These are phyloP conservation scores for Tetraselmis chui DNA, from an alignment of 139 green algal genomes.

Conservation along the genomic window DNA sequence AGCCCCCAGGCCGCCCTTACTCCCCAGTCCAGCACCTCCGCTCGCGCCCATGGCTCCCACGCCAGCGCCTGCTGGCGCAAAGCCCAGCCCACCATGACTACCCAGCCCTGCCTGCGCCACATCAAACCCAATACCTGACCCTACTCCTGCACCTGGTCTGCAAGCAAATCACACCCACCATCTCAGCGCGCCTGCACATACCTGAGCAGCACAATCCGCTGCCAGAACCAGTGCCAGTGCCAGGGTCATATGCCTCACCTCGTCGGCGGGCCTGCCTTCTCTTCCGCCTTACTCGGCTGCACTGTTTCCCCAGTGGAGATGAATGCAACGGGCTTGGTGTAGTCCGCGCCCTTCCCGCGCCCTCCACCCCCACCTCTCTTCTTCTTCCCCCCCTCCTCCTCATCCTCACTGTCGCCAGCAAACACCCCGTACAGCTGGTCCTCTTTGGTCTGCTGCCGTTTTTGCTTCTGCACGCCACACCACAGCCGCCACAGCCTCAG, in stretches of 20 bases:
- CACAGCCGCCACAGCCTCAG: too few species aligned
- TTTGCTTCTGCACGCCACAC: conserved; percentile 20
- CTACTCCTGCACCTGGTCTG: background rate
- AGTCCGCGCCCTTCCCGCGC: conserved; percentile 29
- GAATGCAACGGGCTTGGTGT: conserved; percentile 74
- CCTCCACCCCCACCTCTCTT: conserved; percentile 17
- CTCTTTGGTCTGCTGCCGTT: conserved; percentile 69
- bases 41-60: conserved; percentile 11
- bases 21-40: conserved; percentile 9
- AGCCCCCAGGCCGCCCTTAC: background rate
- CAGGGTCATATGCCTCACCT: too few species aligned
- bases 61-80: conserved; percentile 3
- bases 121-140: background rate
- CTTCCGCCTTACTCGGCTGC: background rate
- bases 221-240: background rate
- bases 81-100: conserved; percentile 19
- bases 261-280: background rate
- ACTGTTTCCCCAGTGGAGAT: conserved; percentile 56
- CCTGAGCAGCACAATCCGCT: background rate
- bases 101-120: background rate
- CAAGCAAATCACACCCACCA: conserved; percentile 3
- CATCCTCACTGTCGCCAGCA: conserved; percentile 28
- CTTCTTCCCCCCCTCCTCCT: conserved; percentile 22
- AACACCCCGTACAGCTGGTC: conserved; percentile 86
- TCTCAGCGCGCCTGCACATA: background rate